phyloP scores from a whole-genome alignment of 768 basidiomycete genomes.

The Tulasnella sp. region DNA sequence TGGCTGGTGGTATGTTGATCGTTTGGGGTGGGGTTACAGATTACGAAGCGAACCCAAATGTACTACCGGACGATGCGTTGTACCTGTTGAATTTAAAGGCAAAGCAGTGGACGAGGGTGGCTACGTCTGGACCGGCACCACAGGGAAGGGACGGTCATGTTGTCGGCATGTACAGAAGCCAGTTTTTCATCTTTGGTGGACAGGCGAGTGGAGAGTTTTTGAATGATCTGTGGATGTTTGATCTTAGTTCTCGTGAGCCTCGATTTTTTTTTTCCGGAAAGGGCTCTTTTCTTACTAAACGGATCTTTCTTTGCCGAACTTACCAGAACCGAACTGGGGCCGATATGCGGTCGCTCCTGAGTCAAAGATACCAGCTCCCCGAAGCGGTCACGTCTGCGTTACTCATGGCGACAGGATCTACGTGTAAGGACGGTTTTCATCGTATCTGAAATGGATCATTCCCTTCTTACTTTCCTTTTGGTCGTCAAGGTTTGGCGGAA shows the following conservation, averaged over 20 bases:
- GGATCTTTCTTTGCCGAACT: slow-evolving; percentile 69
- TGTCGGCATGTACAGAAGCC: too few relatives aligned
- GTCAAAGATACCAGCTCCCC: slow-evolving; percentile 59
- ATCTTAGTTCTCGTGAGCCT: slow-evolving; percentile 93
- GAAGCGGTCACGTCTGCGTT: slow-evolving; percentile 90
- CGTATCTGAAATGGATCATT: too few relatives aligned
- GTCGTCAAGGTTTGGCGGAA: slow-evolving; percentile 84
- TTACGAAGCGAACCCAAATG: too few relatives aligned
- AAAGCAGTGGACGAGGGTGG: too few relatives aligned
- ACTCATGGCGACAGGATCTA: slow-evolving; percentile 79
- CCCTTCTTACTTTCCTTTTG: not conserved
- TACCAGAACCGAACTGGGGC: slow-evolving; percentile 75
- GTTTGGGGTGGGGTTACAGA: slow-evolving; percentile 57
- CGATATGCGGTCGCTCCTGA: slow-evolving; percentile 51
- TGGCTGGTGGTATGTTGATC: slow-evolving; percentile 83
- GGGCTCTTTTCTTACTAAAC: slow-evolving; percentile 60
- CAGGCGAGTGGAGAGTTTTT: slow-evolving; percentile 39
- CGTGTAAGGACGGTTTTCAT: slow-evolving; percentile 47
- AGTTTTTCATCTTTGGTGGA: too few relatives aligned
- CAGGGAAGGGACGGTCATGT: too few relatives aligned
- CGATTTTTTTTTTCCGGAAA: slow-evolving; percentile 85
- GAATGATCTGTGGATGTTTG: slow-evolving; percentile 80
- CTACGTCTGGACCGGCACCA: too few relatives aligned
- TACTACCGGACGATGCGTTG: slow-evolving; percentile 48
- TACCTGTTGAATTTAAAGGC: too few relatives aligned